A percentile compares a stretch with the other conserved stretches of the same genome.
Conservation (phyloP, 305 asterid species). For the Solanum hybrid region DNA sequence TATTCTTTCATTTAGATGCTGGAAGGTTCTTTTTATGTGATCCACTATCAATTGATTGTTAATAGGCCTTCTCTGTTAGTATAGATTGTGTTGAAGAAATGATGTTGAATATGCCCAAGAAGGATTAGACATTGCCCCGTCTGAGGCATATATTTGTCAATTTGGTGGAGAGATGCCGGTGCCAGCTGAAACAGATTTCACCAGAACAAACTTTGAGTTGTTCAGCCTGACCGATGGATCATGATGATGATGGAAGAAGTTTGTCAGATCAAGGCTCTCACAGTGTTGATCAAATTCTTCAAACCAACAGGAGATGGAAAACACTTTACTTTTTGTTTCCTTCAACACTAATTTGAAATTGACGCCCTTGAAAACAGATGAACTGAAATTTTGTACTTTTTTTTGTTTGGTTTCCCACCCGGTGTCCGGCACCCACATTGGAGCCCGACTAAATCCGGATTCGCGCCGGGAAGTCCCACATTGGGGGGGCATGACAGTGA, state of each 20-base stretch:
- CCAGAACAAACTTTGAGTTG: constrained; percentile 33
- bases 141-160: constrained; percentile 55
- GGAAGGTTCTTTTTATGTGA: not conserved
- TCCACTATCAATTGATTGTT: not conserved
- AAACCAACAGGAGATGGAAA: constrained; percentile 37
- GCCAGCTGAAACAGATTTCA: constrained; percentile 43
- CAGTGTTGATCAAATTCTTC: constrained; percentile 38
- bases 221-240: constrained; percentile 49
- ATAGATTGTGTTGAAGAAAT: constrained; percentile 65
- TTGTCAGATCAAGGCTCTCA: constrained; percentile 45
- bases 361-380: not conserved
- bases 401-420: not conserved
- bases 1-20: not conserved
- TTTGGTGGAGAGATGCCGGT: constrained; percentile 53
- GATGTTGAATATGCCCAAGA: constrained; percentile 51
- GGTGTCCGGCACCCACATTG: not conserved
- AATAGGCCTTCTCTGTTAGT: constrained; percentile 4
- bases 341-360: not conserved
- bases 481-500: constrained; percentile 13
- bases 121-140: constrained; percentile 67
- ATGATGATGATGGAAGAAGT: constrained; percentile 43
- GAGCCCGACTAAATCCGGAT: not conserved
- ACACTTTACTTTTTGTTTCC: not conserved
- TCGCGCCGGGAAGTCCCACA: not conserved
- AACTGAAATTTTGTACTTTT: constrained; percentile 16